Conservation (phyloP, 345 rosid genomes). For the Lepidium sativum region DNA sequence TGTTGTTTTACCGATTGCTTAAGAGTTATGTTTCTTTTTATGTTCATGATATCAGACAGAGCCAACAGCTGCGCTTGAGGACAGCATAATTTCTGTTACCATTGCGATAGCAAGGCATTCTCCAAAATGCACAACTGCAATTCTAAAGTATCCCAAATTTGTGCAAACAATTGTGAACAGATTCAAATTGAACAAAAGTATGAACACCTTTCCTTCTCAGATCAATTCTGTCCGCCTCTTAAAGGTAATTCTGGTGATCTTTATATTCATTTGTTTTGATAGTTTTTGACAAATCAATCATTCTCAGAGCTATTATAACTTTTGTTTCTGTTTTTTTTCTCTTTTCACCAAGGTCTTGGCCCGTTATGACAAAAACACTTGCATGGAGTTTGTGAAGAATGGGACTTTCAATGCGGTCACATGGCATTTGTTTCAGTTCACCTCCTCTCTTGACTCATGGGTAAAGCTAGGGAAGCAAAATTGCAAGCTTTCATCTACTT, state of each 20-base stretch:
- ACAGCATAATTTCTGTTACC: conserved; percentile 52
- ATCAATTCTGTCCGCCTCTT: conserved; percentile 56
- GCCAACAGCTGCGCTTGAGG: conserved; percentile 44
- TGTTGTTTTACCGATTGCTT: conserved; percentile 5
- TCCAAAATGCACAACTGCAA: conserved; percentile 60
- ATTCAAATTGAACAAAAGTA: conserved; percentile 38
- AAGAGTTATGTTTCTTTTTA: neutral
- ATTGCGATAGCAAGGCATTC: conserved; percentile 87
- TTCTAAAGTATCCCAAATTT: conserved; percentile 67
- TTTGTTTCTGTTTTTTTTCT: conserved; percentile 6
- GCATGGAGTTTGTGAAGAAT: conserved; percentile 43
- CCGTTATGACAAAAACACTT: conserved; percentile 48
- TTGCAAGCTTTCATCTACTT: conserved; percentile 55
- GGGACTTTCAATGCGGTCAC: conserved; percentile 53
- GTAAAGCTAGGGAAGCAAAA: conserved; percentile 56
- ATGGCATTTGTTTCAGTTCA: conserved; percentile 57
- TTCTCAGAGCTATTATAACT: neutral
- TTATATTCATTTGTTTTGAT: neutral
- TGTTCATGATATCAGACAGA: conserved; percentile 46
- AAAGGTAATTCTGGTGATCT: conserved; percentile 40
- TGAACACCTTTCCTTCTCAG: conserved; percentile 43
- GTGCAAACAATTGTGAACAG: conserved; percentile 49
- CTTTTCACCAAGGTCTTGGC: conserved; percentile 53
- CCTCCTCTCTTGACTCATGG: conserved; percentile 66
- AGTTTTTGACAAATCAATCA: neutral